A percentile compares a stretch with the other conserved stretches of the same genome.
Evolutionary conservation across 2,329 filamentous ascomycete species (phyloP).

Genomic region (Paecilomyces sp.): DNA sequence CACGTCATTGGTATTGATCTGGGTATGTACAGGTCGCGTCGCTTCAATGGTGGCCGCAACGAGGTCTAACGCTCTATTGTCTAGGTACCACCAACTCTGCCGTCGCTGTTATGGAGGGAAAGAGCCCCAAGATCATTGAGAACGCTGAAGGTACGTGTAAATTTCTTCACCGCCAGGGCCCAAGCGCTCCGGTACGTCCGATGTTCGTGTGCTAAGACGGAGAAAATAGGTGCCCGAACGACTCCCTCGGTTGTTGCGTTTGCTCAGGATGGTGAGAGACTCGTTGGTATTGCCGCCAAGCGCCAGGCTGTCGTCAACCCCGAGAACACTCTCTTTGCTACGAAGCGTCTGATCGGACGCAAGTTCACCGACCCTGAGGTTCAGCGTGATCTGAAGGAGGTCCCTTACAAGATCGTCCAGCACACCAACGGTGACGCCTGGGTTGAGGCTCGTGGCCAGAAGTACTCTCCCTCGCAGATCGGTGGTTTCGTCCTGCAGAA

Average conservation of each 20-base stretch:
- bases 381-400: constrained; percentile 94
- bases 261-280: constrained; percentile 87
- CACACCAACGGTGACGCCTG: constrained; percentile 95
- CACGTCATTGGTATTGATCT: constrained; percentile 97
- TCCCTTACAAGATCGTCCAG: constrained; percentile 97
- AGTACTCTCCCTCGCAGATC: constrained; percentile 97
- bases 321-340: constrained; percentile 96
- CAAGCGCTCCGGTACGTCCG: constrained; percentile 3
- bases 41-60: background rate
- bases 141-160: constrained; percentile 74
- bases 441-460: constrained; percentile 87
- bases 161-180: constrained; percentile 7
- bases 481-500: constrained; percentile 94
- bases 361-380: constrained; percentile 93
- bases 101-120: constrained; percentile 96
- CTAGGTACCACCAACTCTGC: constrained; percentile 90
- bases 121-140: constrained; percentile 90
- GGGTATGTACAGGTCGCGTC: constrained; percentile 51
- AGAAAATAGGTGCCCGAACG: constrained; percentile 65
- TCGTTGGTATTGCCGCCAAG: constrained; percentile 96
- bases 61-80: background rate
- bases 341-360: constrained; percentile 96
- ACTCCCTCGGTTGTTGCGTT: constrained; percentile 95
- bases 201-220: constrained; percentile 6
- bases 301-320: constrained; percentile 97